Evolutionary conservation across 2,329 filamentous ascomycete species (phyloP).

Genomic region (Colletotrichum sp.): DNA sequence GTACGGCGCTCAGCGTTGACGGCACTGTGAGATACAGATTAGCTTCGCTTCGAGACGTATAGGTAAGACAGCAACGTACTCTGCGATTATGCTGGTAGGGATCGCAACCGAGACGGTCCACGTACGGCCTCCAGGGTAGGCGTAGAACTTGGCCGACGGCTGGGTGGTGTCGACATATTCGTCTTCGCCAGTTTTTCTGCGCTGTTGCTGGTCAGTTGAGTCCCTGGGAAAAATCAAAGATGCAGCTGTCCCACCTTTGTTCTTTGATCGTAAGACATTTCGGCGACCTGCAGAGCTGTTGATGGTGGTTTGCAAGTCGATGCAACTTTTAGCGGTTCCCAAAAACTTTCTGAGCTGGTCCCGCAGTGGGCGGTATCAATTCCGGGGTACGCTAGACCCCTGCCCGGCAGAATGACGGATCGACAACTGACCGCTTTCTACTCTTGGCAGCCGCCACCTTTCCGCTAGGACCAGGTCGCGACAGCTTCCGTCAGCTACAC

Average conservation of each 20-base stretch:
- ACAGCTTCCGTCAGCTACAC: background rate
- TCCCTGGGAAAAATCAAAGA: accelerated
- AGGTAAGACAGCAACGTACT: constrained; percentile 52
- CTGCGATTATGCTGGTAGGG: constrained; percentile 77
- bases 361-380: background rate
- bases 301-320: background rate
- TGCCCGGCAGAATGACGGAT: constrained; percentile 26
- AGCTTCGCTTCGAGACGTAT: background rate
- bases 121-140: constrained; percentile 63
- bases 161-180: constrained; percentile 51
- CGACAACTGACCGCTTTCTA: constrained; percentile 25
- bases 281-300: background rate
- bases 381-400: constrained; percentile 8
- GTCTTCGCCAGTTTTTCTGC: constrained; percentile 53
- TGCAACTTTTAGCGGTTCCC: background rate
- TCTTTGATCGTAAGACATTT: constrained; percentile 19
- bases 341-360: constrained; percentile 10
- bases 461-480: constrained; percentile 9
- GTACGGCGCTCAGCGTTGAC: constrained; percentile 78
- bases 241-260: constrained; percentile 19
- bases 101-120: constrained; percentile 82
- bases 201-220: constrained; percentile 37
- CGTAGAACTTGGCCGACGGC: constrained; percentile 72
- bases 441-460: constrained; percentile 5
- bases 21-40: constrained; percentile 51